A percentile compares a stretch with the other conserved stretches of the same genome.
phyloP scores from a whole-genome alignment of 2,329 filamentous ascomycete species.

The Colletotrichum siamense region DNA sequence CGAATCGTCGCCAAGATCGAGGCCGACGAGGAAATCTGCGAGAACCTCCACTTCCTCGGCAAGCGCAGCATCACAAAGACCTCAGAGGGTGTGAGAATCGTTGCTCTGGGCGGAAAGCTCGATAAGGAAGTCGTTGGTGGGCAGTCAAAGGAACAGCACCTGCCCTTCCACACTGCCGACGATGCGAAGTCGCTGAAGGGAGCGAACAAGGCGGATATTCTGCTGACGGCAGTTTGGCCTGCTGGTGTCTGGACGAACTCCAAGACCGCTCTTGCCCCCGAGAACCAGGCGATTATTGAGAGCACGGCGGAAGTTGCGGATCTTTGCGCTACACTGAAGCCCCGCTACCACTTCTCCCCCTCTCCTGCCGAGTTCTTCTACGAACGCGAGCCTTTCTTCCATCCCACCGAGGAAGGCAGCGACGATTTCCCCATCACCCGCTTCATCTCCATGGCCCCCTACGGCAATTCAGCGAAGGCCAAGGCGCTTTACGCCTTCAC shows the following conservation, averaged over 20 bases:
- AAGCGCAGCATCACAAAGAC: constrained; percentile 90
- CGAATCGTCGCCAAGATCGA: constrained; percentile 76
- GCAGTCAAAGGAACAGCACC: constrained; percentile 73
- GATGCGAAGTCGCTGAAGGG: constrained; percentile 80
- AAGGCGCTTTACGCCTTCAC: constrained; percentile 83
- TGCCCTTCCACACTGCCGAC: constrained; percentile 77
- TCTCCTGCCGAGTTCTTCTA: constrained; percentile 74
- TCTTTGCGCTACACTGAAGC: constrained; percentile 79
- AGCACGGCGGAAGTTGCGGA: constrained; percentile 76
- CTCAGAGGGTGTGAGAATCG: constrained; percentile 85
- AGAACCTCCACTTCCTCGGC: constrained; percentile 90
- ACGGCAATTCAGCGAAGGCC: constrained; percentile 76
- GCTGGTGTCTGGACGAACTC: constrained; percentile 73
- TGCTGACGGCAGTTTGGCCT: constrained; percentile 90
- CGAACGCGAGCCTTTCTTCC: constrained; percentile 92
- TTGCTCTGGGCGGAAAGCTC: constrained; percentile 80
- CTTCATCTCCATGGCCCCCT: constrained; percentile 88
- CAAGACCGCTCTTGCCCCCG: constrained; percentile 61
- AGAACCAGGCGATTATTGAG: constrained; percentile 53
- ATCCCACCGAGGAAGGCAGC: constrained; percentile 53
- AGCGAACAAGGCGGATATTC: constrained; percentile 81
- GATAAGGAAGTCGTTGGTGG: constrained; percentile 66
- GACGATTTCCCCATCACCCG: constrained; percentile 73
- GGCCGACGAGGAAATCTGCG: constrained; percentile 76
- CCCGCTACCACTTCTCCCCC: constrained; percentile 87